Base-by-base conservation (phyloP, 2,329 filamentous ascomycete species). In the Chrysosporium keratinophilum region DNA sequence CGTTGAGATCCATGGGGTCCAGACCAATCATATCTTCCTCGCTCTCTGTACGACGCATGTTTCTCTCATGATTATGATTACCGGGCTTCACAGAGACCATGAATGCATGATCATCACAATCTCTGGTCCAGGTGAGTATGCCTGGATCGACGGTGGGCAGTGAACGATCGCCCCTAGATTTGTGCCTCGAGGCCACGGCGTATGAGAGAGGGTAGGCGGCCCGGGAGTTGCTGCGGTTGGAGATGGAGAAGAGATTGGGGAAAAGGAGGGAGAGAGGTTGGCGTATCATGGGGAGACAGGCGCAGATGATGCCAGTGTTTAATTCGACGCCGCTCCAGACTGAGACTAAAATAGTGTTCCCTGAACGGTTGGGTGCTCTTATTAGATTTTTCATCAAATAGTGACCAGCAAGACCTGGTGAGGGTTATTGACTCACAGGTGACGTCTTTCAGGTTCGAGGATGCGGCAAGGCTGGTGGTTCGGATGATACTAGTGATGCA, bases 311-410 rank as follows among this genome's bases (percentile, higher is more conserved):
- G 15, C 61, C 67, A 11, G 65, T 60, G 51, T 67, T 67, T 23
- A 63, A 62, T 61, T 72, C 70, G 33, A 71, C 59, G 9, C 66
- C 63, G 17, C 67, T 70, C 69, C 69, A 72, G 17, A 65, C 62
- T 5, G 68, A 67, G 14, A 66, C 63, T 6, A 57, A 56, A 33
- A 68, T 60, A 2, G 65, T 62, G 37, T 65, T 66, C 47, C 59
- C 62, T 51, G 12, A 10, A 49, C 9, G 45, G 44, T 15, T 20
- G n/a, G 45, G 34, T 37, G 15, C 23, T 5, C 23, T 48, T 37
- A 37, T 48, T 48, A 10, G 17, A n/a, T 35, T 5, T 10, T 12
- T 35, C 14, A 14, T 43, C 12, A 14, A 34, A 56, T n/a, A 54
- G 55, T 48, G 6, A 5, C 10, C 31, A 46, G 37, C n/a, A 34